Evolutionary conservation across 2,329 filamentous ascomycete genomes (phyloP), one percentile per base, ranked within the genome.

Genomic region (Ilyonectria destructans): DNA sequence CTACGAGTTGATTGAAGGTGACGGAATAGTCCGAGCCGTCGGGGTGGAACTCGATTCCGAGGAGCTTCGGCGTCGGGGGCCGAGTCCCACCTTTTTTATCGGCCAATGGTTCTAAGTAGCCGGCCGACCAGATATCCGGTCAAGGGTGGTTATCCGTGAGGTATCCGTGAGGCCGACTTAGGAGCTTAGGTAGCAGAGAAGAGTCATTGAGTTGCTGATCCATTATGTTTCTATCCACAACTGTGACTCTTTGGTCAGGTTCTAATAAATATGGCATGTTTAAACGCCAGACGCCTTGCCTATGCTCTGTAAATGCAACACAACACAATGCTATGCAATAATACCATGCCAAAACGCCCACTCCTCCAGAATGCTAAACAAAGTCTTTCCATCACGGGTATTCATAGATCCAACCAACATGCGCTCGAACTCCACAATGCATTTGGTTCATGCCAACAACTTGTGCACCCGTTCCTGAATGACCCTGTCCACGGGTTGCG

Each of bases 381-480:
- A 60, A 48, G 37, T 31, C 52, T 51, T 33, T 62, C 57, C 65
- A 55, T 51, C 64, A 62, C 49, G 55, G 67, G 71, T 75, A 75
- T 74, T 57, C 65, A 40, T 49, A 48, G 48, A 67, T 49, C 43
- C 29, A 52, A 70, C 61, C 26, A 70, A 55, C 17, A 65, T 52
- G 23, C 21, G 69, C 33, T 43, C 51, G 31, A 12, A 35, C 33
- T 54, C 23, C 51, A 13, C n/a, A 35, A 57, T 49, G 23, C n/a
- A 21, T 31, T 21, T 54, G 4, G 15, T 21, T 75, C 61, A 80
- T 26, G 66, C 70, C 68, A 82, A 51, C 33, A 82, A 67, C 72
- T 76, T 80, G 65, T 80, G 76, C 17, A 82, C 82, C 43, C 80
- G 77, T 65, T 80, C 80, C n/a, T 77, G 74, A 60, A 84, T 78